Percentiles rank a stretch among this genome's conserved stretches.
phyloP scores from a whole-genome alignment of 2,329 filamentous ascomycete genomes.

The Tolypocladium album region DNA sequence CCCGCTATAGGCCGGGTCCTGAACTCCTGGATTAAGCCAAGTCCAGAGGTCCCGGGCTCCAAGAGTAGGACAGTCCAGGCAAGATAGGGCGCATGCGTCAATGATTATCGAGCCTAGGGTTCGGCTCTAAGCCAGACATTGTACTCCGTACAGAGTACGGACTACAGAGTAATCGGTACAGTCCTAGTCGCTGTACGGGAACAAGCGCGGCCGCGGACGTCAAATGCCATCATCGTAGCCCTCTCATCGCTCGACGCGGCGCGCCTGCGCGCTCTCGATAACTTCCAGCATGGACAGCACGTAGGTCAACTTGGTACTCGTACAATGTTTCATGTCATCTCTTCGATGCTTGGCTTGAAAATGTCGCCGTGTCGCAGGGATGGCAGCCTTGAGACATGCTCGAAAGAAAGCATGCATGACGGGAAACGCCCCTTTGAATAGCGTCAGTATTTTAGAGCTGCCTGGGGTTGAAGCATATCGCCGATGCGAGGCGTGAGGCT shows the following conservation, averaged over 20 bases:
- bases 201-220: neutral
- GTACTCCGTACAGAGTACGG: no score
- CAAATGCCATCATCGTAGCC: neutral
- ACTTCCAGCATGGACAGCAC: neutral
- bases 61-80: no score
- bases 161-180: no score
- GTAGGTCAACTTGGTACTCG: neutral
- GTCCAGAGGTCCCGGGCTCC: neutral
- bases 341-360: neutral
- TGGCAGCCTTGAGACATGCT: neutral
- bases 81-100: neutral
- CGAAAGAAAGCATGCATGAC: no score
- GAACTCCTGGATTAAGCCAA: no score
- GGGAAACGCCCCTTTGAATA: neutral
- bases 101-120: neutral
- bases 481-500: neutral
- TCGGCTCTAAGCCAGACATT: neutral
- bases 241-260: neutral
- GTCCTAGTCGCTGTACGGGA: neutral
- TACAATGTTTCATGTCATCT: neutral
- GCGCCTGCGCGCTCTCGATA: neutral
- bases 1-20: neutral
- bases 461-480: neutral
- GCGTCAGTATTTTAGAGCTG: slow-evolving; percentile 7
- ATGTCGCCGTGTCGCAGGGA: neutral